Percentiles rank a stretch among this genome's conserved stretches.
phyloP scores from a whole-genome alignment of 129 eudicot species.

The Flaveria sonorensis region DNA sequence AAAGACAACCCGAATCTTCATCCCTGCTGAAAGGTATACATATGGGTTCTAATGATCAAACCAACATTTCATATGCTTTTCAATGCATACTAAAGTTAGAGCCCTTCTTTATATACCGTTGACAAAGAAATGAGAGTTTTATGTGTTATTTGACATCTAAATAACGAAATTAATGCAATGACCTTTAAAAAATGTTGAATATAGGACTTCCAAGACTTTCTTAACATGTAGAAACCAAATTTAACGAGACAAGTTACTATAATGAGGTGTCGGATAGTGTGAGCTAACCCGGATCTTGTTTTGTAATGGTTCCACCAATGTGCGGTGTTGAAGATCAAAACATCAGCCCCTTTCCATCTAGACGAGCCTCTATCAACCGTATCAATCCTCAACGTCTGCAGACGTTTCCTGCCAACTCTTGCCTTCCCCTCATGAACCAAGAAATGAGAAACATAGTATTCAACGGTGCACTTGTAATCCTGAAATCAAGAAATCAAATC shows the following conservation, averaged over 20 bases:
- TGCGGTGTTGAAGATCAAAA: constrained; percentile 85
- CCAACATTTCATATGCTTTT: no score
- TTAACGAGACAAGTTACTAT: background rate
- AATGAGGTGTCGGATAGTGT: constrained; percentile 4
- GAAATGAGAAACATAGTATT: constrained; percentile 85
- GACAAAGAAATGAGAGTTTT: background rate
- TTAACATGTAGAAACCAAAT: background rate
- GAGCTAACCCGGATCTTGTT: constrained; percentile 85
- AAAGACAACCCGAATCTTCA: no score
- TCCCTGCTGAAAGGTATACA: no score
- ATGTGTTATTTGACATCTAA: background rate
- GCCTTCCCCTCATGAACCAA: constrained; percentile 91
- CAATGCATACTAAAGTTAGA: no score
- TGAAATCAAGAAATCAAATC: constrained; percentile 22
- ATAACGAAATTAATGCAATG: background rate
- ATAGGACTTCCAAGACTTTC: background rate
- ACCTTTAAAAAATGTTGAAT: background rate
- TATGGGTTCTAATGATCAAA: no score
- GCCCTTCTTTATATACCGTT: no score
- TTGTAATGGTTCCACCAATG: constrained; percentile 97
- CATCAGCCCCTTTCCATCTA: constrained; percentile 94
- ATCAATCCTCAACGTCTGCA: constrained; percentile 83
- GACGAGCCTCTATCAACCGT: constrained; percentile 83
- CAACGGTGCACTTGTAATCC: constrained; percentile 97
- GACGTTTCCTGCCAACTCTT: constrained; percentile 81